These are phyloP conservation scores for Fraxinus americana DNA, from an alignment of 257 asterid genomes.

Conservation along the genomic window DNA sequence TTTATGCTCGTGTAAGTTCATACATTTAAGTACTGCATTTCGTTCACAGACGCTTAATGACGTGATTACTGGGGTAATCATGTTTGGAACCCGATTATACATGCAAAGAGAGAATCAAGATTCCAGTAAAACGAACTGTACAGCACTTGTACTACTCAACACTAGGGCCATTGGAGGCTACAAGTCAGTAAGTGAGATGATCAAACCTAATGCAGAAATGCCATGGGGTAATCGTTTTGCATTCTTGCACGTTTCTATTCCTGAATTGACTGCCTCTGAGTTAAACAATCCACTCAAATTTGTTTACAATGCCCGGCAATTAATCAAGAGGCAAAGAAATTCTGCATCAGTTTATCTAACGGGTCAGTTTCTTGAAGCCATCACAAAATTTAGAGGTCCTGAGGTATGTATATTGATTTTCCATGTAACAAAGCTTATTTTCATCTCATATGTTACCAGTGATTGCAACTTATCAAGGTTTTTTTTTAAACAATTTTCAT, in stretches of 20 bases:
- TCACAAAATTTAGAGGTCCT: constrained; percentile 47
- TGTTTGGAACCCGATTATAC: constrained; percentile 56
- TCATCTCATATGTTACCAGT: neutral
- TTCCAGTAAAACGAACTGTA: constrained; percentile 36
- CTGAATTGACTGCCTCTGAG: constrained; percentile 31
- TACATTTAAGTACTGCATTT: neutral
- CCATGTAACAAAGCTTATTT: neutral
- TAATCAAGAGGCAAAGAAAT: constrained; percentile 52
- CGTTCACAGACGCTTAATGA: constrained; percentile 61
- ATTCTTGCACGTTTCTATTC: constrained; percentile 51
- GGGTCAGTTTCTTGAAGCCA: constrained; percentile 44
- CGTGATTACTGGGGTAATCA: constrained; percentile 58
- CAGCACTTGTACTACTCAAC: constrained; percentile 60
- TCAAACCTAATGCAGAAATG: constrained; percentile 49
- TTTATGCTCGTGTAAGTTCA: neutral
- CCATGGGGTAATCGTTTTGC: constrained; percentile 81
- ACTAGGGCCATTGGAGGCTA: constrained; percentile 64
- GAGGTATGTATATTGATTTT: constrained; percentile 45
- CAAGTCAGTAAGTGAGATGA: constrained; percentile 64
- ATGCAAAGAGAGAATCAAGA: constrained; percentile 43
- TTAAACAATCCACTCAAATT: constrained; percentile 46
- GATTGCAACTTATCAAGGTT: neutral
- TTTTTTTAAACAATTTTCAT: too few relatives aligned
- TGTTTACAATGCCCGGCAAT: constrained; percentile 39
- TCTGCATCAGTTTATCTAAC: constrained; percentile 56